Base-by-base conservation (phyloP, 1,284 basidiomycete genomes). In the Irpex sp. region DNA sequence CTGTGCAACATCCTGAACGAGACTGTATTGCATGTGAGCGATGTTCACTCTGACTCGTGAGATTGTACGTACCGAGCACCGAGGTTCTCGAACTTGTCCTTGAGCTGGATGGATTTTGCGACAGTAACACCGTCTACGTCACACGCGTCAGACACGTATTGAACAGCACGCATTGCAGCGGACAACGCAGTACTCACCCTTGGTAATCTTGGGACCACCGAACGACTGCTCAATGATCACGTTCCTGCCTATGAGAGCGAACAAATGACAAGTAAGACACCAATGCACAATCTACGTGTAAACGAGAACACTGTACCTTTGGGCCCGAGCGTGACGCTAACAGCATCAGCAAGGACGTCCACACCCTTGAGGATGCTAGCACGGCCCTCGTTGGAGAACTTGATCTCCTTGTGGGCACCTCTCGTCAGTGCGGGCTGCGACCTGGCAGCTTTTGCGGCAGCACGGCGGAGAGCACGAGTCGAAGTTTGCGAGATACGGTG, bases 71-170 rank as follows among this genome's bases (percentile, higher is more conserved):
- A 95, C 91, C 95, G 91, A 74, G 97, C 96, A 77, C 97, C 96
- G 64, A 98, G 90, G 84, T 98, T 98, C 85, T 99, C 95, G 72
- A 98, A 98, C 81, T 96, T 97, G 88, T 98, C 96, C 81, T 98
- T 91, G 74, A 98, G 86, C 9, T 89, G 84, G 74, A 98, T 96
- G 26, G 95, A 83, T 83, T 97, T 98, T 66, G 97, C 97, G 52
- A 99, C 97, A 49, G 96, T 97, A 34, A 98, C 97, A 89, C 97
- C 97, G 76, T 98, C 96, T 92, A 56, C 54, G 54, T 31, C 54
- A 56, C 54, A 56, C 54, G 54, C 21, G 31, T 56, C 21, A 56
- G 65, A 31, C 38, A 8, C 40, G 40, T 13, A 2, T 17, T 8
- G 38, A 31, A 21, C 9, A 21, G 60, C 13, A 40, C n/a, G 15